Conservation (phyloP, 768 basidiomycete genomes). For the Kwoniella sp. region DNA sequence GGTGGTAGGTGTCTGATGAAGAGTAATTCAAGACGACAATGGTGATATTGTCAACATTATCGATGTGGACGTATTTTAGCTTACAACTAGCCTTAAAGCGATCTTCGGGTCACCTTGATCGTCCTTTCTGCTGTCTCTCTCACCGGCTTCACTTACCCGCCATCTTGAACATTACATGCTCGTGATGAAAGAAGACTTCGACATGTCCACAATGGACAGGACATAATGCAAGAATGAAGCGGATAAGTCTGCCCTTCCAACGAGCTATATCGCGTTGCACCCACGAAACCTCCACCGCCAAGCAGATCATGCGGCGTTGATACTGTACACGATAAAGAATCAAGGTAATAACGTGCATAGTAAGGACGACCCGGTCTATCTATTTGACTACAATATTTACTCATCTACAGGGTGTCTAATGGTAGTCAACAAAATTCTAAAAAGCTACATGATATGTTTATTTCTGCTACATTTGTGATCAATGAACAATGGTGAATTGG, state of each 20-base stretch:
- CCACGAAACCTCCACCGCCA: not conserved
- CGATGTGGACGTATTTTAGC: no score
- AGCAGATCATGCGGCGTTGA: not conserved
- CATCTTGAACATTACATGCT: slow-evolving; percentile 26
- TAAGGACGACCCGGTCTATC: not conserved
- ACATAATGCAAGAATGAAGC: not conserved
- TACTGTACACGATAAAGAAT: not conserved
- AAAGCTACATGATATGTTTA: not conserved
- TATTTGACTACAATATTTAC: not conserved
- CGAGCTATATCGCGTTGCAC: slow-evolving; percentile 5
- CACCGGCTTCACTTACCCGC: no score
- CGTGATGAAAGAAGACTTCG: not conserved
- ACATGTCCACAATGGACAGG: slow-evolving; percentile 8
- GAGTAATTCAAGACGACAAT: no score
- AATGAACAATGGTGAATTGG: slow-evolving; percentile 32
- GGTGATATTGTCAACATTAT: not conserved
- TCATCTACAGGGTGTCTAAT: not conserved
- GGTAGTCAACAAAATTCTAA: not conserved
- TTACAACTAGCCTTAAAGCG: no score
- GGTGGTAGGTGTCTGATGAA: no score
- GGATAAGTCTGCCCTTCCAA: not conserved
- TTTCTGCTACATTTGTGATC: slow-evolving; percentile 1
- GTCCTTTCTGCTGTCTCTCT: no score
- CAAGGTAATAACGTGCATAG: not conserved
- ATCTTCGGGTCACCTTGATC: not conserved